A percentile compares a stretch with the other conserved stretches of the same genome.
These are phyloP conservation scores for Nicotiana undulata DNA, from an alignment of 257 asterid species.

Conservation along the genomic window DNA sequence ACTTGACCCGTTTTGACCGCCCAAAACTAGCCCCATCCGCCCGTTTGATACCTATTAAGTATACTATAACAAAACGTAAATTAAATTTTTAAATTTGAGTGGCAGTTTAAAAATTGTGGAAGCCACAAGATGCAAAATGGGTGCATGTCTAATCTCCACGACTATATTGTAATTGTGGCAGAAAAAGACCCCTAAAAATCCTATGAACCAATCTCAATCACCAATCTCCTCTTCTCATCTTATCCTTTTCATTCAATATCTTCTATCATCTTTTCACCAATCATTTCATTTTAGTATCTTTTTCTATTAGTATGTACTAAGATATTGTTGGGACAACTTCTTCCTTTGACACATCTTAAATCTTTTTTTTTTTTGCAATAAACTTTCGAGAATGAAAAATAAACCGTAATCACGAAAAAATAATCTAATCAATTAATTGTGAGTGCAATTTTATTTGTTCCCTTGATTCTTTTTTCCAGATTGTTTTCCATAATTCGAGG, in stretches of 20 bases:
- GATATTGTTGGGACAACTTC: not conserved
- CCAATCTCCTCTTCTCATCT: conserved; percentile 28
- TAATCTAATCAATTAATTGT: too few relatives aligned
- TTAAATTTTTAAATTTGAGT: not conserved
- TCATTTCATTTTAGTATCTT: not conserved
- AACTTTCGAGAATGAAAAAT: too few relatives aligned
- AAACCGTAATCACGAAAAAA: too few relatives aligned
- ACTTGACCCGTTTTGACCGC: too few relatives aligned
- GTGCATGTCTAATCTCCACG: conserved; percentile 15
- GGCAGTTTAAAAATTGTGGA: not conserved
- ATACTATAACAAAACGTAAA: not conserved
- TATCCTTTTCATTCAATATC: conserved; percentile 23
- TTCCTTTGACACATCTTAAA: not conserved
- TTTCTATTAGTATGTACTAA: not conserved
- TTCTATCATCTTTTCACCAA: not conserved
- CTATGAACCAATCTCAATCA: conserved; percentile 34
- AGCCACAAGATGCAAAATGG: not conserved
- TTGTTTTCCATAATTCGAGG: too few relatives aligned
- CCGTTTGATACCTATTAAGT: too few relatives aligned
- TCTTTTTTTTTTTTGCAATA: too few relatives aligned
- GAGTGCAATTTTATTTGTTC: too few relatives aligned
- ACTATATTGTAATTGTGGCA: conserved; percentile 26
- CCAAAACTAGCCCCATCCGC: too few relatives aligned
- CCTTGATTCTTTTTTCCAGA: too few relatives aligned
- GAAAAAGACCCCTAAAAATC: conserved; percentile 25